Conservation (phyloP, 1,284 basidiomycete species). For the Trichosporon sp. region DNA sequence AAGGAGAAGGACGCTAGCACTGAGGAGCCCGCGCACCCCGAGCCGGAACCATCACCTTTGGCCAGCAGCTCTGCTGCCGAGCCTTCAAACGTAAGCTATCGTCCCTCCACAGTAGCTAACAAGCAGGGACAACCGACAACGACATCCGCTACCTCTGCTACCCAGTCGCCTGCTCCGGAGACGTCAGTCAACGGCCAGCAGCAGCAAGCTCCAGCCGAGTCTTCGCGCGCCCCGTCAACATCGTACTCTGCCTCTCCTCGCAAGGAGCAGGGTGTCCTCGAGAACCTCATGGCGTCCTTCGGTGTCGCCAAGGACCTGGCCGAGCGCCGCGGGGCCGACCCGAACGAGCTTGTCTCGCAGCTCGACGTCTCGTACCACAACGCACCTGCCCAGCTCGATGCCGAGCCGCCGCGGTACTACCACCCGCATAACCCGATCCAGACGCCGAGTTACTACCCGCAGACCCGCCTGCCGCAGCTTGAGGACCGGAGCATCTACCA, state of each 20-base stretch:
- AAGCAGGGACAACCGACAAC: slow-evolving; percentile 22
- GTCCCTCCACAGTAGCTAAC: background rate
- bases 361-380: slow-evolving; percentile 83
- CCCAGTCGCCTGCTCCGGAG: slow-evolving; percentile 16
- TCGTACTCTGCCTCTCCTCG: slow-evolving; percentile 18
- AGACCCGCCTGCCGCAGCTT: slow-evolving; percentile 72
- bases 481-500: slow-evolving; percentile 81
- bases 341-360: slow-evolving; percentile 84
- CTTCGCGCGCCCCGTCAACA: slow-evolving; percentile 47
- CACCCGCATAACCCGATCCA: slow-evolving; percentile 87
- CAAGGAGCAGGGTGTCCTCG: slow-evolving; percentile 57
- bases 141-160: slow-evolving; percentile 30
- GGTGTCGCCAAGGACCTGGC: slow-evolving; percentile 68
- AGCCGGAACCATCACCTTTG: background rate
- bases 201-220: slow-evolving; percentile 25
- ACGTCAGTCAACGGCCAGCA: slow-evolving; percentile 8
- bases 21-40: slow-evolving; percentile 11
- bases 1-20: slow-evolving; percentile 10
- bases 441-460: slow-evolving; percentile 93
- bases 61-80: slow-evolving; percentile 1
- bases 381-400: slow-evolving; percentile 87
- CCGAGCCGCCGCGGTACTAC: slow-evolving; percentile 97
- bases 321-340: slow-evolving; percentile 72
- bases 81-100: slow-evolving; percentile 19
- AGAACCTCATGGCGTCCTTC: slow-evolving; percentile 90